Percentiles rank a stretch among this genome's conserved stretches.
These are phyloP conservation scores for Daldinia decipiens DNA, from an alignment of 495 filamentous ascomycete species.

Conservation along the genomic window DNA sequence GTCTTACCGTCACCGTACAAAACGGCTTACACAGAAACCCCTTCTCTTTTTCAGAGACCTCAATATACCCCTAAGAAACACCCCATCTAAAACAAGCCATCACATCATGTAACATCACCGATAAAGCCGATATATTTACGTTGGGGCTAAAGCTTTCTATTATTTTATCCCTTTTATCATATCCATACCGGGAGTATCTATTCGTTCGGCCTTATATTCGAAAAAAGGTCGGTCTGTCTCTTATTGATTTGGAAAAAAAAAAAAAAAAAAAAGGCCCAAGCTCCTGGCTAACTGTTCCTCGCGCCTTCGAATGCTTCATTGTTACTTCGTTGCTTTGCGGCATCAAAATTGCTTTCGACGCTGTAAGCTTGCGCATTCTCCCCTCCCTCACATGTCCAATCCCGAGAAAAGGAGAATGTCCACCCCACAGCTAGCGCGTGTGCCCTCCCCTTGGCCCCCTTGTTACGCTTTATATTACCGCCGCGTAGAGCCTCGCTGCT, in stretches of 20 bases:
- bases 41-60: not conserved
- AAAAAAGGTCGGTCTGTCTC: constrained; percentile 7
- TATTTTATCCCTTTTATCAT: constrained; percentile 26
- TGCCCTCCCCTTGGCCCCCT: constrained; percentile 7
- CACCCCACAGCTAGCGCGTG: constrained; percentile 20
- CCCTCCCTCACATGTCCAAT: constrained; percentile 2
- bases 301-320: constrained; percentile 16
- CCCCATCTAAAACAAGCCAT: not conserved
- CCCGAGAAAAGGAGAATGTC: constrained; percentile 22
- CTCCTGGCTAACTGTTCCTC: constrained; percentile 12
- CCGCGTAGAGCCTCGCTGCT: constrained; percentile 26
- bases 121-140: constrained; percentile 2
- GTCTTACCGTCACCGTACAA: not conserved
- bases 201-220: constrained; percentile 25
- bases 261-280: constrained; percentile 1
- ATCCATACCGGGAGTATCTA: constrained; percentile 27
- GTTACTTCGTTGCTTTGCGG: constrained; percentile 12
- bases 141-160: constrained; percentile 28
- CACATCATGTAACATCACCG: not conserved
- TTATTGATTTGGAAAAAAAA: constrained; percentile 3
- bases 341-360: constrained; percentile 13
- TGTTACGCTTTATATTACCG: constrained; percentile 43
- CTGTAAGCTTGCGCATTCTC: constrained; percentile 21
- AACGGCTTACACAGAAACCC: not conserved
- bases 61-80: not conserved